Conservation (phyloP, 805 yeast species). For the Pichia gijzeniarum region DNA sequence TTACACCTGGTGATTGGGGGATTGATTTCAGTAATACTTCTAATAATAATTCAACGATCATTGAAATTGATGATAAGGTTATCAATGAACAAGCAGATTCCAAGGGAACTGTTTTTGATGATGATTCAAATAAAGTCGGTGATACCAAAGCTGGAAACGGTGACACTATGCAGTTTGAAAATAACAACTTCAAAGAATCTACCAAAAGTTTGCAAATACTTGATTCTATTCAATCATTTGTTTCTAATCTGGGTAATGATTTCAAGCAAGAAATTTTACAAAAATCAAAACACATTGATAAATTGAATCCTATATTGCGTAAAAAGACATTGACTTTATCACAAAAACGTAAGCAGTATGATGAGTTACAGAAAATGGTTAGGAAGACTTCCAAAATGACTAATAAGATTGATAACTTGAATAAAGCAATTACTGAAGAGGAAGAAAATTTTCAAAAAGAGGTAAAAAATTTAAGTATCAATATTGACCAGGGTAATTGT, state of each 20-base stretch:
- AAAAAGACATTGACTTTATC: constrained; percentile 49
- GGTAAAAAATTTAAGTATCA: constrained; percentile 27
- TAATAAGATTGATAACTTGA: constrained; percentile 51
- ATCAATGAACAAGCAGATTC: neutral
- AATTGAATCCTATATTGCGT: constrained; percentile 49
- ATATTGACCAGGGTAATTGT: constrained; percentile 32
- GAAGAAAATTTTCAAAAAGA: constrained; percentile 46
- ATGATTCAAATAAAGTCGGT: neutral
- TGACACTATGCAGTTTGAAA: neutral
- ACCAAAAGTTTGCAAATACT: constrained; percentile 35
- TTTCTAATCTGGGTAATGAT: constrained; percentile 48
- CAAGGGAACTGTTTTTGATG: neutral
- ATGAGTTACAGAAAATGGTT: constrained; percentile 43
- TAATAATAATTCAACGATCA: neutral
- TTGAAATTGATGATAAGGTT: neutral
- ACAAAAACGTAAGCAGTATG: constrained; percentile 42
- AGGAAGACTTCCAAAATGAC: constrained; percentile 41
- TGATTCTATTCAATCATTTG: constrained; percentile 44
- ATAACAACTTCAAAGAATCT: neutral
- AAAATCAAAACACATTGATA: constrained; percentile 47
- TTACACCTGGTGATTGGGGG: constrained; percentile 84
- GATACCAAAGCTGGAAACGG: neutral
- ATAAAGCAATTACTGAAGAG: constrained; percentile 59
- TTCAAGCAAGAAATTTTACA: constrained; percentile 50
- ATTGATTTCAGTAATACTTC: constrained; percentile 35